Percentiles rank a stretch among this genome's conserved stretches.
Conservation (phyloP, 768 basidiomycete genomes). For the Collybia sordida region DNA sequence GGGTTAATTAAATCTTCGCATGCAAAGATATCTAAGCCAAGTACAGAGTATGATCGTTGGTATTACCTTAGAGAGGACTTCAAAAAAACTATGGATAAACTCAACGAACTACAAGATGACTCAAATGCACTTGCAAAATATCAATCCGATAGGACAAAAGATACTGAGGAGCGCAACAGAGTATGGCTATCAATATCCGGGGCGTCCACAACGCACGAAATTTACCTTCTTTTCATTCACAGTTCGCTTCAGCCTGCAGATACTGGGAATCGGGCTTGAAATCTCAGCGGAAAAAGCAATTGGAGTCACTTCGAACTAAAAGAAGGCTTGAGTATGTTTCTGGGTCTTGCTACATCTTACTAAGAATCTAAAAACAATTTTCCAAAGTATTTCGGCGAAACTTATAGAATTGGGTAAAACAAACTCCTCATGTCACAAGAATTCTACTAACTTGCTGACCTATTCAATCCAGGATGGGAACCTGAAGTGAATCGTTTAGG, state of each 20-base stretch:
- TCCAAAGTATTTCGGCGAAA: conserved; percentile 13
- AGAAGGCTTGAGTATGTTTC: conserved; percentile 14
- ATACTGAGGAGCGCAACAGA: not conserved
- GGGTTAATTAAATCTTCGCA: not conserved
- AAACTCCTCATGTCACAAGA: not conserved
- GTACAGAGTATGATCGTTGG: not conserved
- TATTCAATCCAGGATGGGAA: not conserved
- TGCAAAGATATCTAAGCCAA: not conserved
- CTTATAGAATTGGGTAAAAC: conserved; percentile 11
- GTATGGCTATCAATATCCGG: not conserved
- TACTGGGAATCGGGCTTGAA: not conserved
- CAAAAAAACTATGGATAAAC: not conserved
- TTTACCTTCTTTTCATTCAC: not conserved
- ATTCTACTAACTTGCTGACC: too few species aligned
- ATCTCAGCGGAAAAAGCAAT: conserved; percentile 7
- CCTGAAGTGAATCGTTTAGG: not conserved
- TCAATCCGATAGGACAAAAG: not conserved
- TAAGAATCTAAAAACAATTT: not conserved
- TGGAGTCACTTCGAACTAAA: conserved; percentile 7
- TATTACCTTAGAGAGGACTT: not conserved
- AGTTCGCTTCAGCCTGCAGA: conserved; percentile 4
- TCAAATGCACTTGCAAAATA: not conserved
- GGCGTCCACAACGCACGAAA: not conserved
- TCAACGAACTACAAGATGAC: not conserved
- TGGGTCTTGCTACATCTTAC: not conserved